A percentile compares a stretch with the other conserved stretches of the same genome.
Evolutionary conservation across 75 land plant species (phyloP).

Genomic region (Pseudotsuga menziesii): DNA sequence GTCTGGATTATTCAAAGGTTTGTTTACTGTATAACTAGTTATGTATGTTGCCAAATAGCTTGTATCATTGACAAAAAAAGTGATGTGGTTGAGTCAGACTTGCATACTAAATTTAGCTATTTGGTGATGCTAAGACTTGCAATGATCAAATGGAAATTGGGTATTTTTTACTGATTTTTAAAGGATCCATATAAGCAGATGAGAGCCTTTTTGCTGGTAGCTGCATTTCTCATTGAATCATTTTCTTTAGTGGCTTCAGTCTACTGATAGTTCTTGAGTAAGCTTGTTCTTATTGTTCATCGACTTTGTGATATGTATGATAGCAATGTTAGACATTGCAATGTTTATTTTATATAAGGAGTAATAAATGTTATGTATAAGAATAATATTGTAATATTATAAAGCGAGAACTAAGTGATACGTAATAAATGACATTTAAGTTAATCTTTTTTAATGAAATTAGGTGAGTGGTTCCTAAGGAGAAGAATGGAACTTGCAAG

Average conservation of each 20-base stretch:
- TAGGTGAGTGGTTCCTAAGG: neutral
- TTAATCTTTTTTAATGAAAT: neutral
- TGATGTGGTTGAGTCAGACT: neutral
- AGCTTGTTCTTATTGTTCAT: neutral
- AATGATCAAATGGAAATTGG: neutral
- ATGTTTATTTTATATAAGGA: neutral
- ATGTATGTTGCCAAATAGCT: neutral
- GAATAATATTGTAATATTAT: neutral
- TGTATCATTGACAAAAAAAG: neutral
- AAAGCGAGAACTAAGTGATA: neutral
- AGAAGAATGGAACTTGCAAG: too few species aligned
- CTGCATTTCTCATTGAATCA: neutral
- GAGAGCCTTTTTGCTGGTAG: neutral
- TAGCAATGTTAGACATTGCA: neutral
- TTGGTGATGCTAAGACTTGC: neutral
- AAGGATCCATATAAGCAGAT: neutral
- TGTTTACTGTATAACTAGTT: neutral
- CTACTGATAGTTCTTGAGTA: neutral
- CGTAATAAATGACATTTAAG: neutral
- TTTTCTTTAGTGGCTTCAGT: neutral
- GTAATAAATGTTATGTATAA: neutral
- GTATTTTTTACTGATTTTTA: neutral
- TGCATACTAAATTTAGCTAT: neutral
- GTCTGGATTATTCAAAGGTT: conserved; percentile 88
- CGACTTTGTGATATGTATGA: neutral